Conservation (phyloP, 2,329 filamentous ascomycete genomes). For the Aspergillus pseudoterreus region DNA sequence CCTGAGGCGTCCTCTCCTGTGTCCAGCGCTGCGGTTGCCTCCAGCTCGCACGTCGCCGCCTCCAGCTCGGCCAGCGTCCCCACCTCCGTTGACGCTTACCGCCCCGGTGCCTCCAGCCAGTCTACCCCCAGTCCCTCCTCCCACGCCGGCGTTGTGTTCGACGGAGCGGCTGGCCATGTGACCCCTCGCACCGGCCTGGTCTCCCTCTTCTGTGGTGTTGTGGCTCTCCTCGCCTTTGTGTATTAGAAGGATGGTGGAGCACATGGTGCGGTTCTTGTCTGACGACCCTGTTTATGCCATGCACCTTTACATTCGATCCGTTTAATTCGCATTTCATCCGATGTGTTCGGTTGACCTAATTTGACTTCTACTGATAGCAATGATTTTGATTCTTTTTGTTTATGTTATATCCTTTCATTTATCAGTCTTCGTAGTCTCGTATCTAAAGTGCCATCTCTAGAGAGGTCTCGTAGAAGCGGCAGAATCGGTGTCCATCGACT, state of each 20-base stretch:
- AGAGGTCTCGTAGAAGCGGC: no score
- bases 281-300: neutral
- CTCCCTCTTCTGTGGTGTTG: slow-evolving; percentile 20
- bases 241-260: slow-evolving; percentile 15
- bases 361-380: neutral
- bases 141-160: slow-evolving; percentile 26
- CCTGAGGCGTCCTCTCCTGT: slow-evolving; percentile 4
- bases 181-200: slow-evolving; percentile 18
- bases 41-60: slow-evolving; percentile 19
- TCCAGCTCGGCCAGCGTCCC: slow-evolving; percentile 36
- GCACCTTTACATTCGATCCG: neutral
- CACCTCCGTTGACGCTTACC: slow-evolving; percentile 45
- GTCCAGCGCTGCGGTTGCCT: neutral
- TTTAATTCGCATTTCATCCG: neutral
- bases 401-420: no score
- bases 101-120: slow-evolving; percentile 28
- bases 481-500: no score
- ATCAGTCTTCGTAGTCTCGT: no score
- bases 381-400: no score
- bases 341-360: neutral
- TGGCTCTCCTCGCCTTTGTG: slow-evolving; percentile 26
- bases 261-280: neutral
- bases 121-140: slow-evolving; percentile 38
- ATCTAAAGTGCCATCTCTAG: no score
- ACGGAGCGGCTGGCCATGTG: slow-evolving; percentile 19